Conservation (phyloP, 2,329 filamentous ascomycete genomes). For the Juglanconis oblonga region DNA sequence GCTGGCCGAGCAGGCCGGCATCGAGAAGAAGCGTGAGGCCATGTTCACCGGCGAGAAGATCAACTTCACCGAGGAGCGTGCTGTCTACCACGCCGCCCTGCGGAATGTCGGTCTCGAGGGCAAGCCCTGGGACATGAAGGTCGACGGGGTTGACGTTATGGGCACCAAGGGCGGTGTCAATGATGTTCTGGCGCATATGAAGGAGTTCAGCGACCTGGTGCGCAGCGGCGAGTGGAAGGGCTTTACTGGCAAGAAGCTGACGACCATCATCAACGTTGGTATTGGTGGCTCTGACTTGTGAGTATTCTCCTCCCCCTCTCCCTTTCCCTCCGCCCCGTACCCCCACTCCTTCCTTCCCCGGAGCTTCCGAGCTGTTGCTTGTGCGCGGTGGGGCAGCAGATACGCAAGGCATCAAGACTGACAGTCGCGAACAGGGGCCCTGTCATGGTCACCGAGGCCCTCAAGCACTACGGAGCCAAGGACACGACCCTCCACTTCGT, state of each 20-base stretch:
- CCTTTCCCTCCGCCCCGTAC: too few relatives aligned
- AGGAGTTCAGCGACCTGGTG: conserved; percentile 94
- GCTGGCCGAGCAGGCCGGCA: conserved; percentile 84
- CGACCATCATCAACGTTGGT: conserved; percentile 94
- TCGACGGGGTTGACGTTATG: conserved; percentile 90
- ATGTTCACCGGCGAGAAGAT: conserved; percentile 99
- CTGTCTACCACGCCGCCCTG: conserved; percentile 92
- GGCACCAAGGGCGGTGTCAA: conserved; percentile 86
- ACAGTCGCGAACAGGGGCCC: conserved; percentile 64
- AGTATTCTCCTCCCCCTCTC: conserved; percentile 35
- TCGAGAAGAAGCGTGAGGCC: conserved; percentile 91
- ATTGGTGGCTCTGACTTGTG: conserved; percentile 98
- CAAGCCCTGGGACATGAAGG: conserved; percentile 67
- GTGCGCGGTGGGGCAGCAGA: background rate
- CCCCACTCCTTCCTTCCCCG: background rate
- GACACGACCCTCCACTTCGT: conserved; percentile 94
- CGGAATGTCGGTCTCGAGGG: conserved; percentile 70
- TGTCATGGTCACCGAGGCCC: conserved; percentile 97
- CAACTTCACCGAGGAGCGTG: conserved; percentile 97
- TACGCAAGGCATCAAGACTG: conserved; percentile 19
- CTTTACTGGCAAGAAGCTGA: conserved; percentile 94
- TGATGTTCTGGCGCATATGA: conserved; percentile 91
- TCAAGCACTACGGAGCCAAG: conserved; percentile 88
- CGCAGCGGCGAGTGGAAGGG: conserved; percentile 96
- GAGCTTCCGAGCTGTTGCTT: background rate